Percentiles rank a stretch among this genome's conserved stretches.
Conservation (phyloP, 2,329 filamentous ascomycete species). For the Paramyrothecium roridum region DNA sequence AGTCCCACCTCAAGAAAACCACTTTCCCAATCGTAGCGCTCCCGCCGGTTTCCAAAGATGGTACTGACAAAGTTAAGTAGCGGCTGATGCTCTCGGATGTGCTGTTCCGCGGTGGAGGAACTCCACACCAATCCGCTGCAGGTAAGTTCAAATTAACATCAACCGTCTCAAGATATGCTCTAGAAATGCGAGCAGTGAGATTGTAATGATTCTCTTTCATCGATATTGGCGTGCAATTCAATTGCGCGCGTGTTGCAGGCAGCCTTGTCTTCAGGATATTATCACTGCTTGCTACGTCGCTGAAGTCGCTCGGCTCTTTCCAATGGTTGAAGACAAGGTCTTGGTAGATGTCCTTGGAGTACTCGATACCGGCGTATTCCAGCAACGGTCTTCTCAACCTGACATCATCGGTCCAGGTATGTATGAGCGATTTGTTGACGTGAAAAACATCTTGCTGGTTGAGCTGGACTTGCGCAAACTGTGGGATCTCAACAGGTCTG, state of each 20-base stretch:
- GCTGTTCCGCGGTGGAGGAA: background rate
- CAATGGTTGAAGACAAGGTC: conserved; percentile 21
- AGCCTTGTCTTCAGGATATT: background rate
- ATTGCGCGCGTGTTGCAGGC: background rate
- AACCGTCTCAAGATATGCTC: background rate
- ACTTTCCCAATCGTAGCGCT: background rate
- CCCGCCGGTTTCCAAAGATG: background rate
- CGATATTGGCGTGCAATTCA: background rate
- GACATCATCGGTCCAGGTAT: conserved; percentile 13
- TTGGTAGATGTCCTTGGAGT: conserved; percentile 26
- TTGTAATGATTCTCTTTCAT: background rate
- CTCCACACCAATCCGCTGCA: background rate
- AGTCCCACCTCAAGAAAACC: background rate
- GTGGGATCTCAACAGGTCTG: conserved; percentile 17
- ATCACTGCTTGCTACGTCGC: background rate
- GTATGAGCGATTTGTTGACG: conserved; percentile 8
- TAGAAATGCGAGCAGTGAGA: background rate
- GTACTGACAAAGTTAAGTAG: background rate
- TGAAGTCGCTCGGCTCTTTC: conserved; percentile 3
- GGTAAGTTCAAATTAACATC: background rate
- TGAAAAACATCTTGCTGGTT: conserved; percentile 22
- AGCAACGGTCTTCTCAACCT: conserved; percentile 13
- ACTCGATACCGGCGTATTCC: conserved; percentile 21
- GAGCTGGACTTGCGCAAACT: conserved; percentile 15
- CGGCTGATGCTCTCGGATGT: background rate